Evolutionary conservation across 164 flowering plant genomes (phyloP), one percentile per base, ranked within the genome.

Genomic region (Chimonanthus salicifolius): DNA sequence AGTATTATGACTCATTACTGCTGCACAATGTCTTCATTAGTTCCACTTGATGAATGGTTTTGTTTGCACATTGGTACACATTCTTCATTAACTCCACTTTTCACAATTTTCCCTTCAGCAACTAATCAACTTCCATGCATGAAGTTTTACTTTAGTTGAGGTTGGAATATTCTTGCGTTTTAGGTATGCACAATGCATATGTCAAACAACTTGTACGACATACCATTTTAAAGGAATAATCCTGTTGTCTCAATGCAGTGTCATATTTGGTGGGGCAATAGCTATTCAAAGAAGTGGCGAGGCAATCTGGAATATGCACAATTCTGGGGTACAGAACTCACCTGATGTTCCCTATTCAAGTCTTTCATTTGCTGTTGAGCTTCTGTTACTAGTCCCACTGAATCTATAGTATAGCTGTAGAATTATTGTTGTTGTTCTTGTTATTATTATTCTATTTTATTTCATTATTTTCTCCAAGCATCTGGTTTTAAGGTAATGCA

Each of bases 221-320:
- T 21, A 18, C 44, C 45, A 49, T 64, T 69, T 62, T 1, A 33
- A 73, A 63, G 16, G 20, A 54, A 33, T 50, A 9, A 46, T 72
- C 6, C 49, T 74, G 64, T 68, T 64, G 11, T 58, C 75, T 69
- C 43, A 72, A 10, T 84, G 84, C 88, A 88, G 94, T 79, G 75
- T 78, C 50, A 74, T 92, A 67, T 67, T 85, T 44, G 90, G 90
- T 81, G 94, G 88, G 21, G 73, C 82, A 48, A 77, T 74, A 48
- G 58, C 80, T 8, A 49, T 92, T 68, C 88, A 85, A 72, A 68
- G 66, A 73, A 77, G 87, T 68, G 81, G 87, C 70, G 85, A 88
- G 45, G 73, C 82, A 5, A 71, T 92, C 64, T 92, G 97, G 97
- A 85, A 82, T 74, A 83, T 82, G 87, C 85, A 84, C 47, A 92